Percentiles rank a stretch among this genome's conserved stretches.
These are phyloP conservation scores for Paspalum vaginatum DNA, from an alignment of 176 grass and related monocot genomes.

Conservation along the genomic window DNA sequence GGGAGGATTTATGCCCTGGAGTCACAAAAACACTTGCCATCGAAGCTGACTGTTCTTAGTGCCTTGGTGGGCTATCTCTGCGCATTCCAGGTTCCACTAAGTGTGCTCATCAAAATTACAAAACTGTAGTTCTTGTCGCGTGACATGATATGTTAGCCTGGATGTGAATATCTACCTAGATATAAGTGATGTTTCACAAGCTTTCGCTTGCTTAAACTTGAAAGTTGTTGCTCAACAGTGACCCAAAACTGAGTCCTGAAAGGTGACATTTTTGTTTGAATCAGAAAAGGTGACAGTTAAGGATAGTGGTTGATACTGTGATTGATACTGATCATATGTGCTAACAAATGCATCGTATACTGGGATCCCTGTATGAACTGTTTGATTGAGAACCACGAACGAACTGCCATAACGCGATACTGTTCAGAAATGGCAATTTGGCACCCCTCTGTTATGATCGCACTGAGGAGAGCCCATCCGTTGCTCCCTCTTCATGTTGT, in stretches of 20 bases:
- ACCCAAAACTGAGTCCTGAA: neutral
- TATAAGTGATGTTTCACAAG: slow-evolving; percentile 3
- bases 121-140: neutral
- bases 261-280: too few relatives aligned
- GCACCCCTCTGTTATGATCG: slow-evolving; percentile 33
- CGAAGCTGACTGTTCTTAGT: slow-evolving; percentile 70
- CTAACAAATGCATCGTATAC: slow-evolving; percentile 12
- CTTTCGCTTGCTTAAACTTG: neutral
- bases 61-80: slow-evolving; percentile 41
- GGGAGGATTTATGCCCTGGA: slow-evolving; percentile 61
- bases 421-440: slow-evolving; percentile 17
- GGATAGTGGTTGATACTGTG: slow-evolving; percentile 3
- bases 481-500: neutral
- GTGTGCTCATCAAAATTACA: slow-evolving; percentile 1
- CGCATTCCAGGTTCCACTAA: slow-evolving; percentile 7
- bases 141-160: neutral
- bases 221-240: neutral
- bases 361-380: slow-evolving; percentile 14
- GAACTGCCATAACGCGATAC: neutral
- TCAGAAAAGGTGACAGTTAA: neutral
- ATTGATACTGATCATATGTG: neutral
- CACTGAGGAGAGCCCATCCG: neutral
- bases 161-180: neutral
- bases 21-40: slow-evolving; percentile 79
- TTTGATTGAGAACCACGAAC: slow-evolving; percentile 25